Percentiles rank a stretch among this genome's conserved stretches.
These are phyloP conservation scores for Serendipita sp. DNA, from an alignment of 768 basidiomycete genomes.

Conservation along the genomic window DNA sequence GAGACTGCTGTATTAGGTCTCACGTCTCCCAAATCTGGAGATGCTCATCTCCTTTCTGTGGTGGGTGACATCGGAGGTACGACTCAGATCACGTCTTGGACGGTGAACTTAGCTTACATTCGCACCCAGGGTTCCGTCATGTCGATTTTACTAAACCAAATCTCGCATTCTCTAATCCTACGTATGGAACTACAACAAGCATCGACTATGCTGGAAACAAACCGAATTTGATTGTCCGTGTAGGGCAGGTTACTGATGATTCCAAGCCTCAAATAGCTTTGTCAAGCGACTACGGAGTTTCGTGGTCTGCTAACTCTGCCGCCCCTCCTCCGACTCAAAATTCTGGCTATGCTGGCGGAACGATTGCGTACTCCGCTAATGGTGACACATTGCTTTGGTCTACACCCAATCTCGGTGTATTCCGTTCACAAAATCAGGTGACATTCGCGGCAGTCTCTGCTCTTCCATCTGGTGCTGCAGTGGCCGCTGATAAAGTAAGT, in stretches of 20 bases:
- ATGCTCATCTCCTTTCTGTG: conserved; percentile 34
- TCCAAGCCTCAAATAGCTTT: conserved; percentile 41
- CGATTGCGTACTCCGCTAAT: conserved; percentile 32
- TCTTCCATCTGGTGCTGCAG: conserved; percentile 36
- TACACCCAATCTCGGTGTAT: conserved; percentile 23
- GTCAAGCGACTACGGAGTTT: conserved; percentile 35
- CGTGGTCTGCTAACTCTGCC: conserved; percentile 26
- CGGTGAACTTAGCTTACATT: not conserved
- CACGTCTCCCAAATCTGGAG: conserved; percentile 46
- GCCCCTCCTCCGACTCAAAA: conserved; percentile 24
- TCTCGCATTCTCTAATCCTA: conserved; percentile 28
- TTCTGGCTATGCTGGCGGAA: conserved; percentile 19
- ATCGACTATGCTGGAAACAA: conserved; percentile 39
- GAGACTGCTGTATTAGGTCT: conserved; percentile 41
- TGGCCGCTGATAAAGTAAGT: conserved; percentile 42
- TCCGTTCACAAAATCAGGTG: conserved; percentile 35
- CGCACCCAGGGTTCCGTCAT: conserved; percentile 31
- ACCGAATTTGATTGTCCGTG: conserved; percentile 33
- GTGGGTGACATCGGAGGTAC: conserved; percentile 38
- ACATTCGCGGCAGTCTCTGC: conserved; percentile 34
- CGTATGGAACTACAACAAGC: conserved; percentile 25
- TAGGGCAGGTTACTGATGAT: conserved; percentile 9
- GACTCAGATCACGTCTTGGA: not conserved
- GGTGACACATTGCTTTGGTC: conserved; percentile 47
- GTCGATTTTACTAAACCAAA: conserved; percentile 27